Percentiles rank a stretch among this genome's conserved stretches.
Evolutionary conservation across 768 basidiomycete species (phyloP).

Genomic region (Boletus insuetus): DNA sequence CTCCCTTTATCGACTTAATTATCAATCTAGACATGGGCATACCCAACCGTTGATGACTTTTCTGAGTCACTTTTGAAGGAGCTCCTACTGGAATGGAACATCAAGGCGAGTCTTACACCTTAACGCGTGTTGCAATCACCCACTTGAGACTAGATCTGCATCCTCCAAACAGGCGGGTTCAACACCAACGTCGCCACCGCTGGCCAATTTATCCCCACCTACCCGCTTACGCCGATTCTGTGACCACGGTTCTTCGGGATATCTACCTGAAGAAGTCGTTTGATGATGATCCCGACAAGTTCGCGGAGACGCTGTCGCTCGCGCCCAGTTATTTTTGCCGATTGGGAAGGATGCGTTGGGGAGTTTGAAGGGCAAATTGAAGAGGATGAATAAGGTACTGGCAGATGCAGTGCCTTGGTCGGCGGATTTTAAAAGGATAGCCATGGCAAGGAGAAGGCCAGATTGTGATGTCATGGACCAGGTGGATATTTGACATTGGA

Average conservation of each 20-base stretch:
- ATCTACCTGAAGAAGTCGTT: background rate
- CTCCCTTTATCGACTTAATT: background rate
- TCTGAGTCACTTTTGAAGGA: slow-evolving; percentile 9
- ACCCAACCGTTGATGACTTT: slow-evolving; percentile 11
- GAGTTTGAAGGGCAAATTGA: background rate
- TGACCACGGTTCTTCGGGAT: background rate
- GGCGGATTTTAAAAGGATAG: slow-evolving; percentile 1
- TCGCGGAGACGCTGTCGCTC: slow-evolving; percentile 5
- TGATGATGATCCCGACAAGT: slow-evolving; percentile 10
- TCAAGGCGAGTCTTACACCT: slow-evolving; percentile 7
- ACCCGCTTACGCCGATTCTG: slow-evolving; percentile 10
- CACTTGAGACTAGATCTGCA: slow-evolving; percentile 6
- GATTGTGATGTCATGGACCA: background rate
- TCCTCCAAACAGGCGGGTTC: slow-evolving; percentile 19
- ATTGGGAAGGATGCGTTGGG: slow-evolving; percentile 10
- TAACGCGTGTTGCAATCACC: background rate
- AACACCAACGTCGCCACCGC: slow-evolving; percentile 6
- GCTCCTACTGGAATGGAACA: slow-evolving; percentile 17
- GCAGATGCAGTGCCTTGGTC: slow-evolving; percentile 5
- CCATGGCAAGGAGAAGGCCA: background rate
- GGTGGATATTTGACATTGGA: no score
- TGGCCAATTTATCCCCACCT: background rate
- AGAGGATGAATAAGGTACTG: background rate
- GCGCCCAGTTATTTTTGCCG: background rate
- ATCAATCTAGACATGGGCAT: background rate